Conservation (phyloP, 2,329 filamentous ascomycete genomes). For the Diaporthe sp. region DNA sequence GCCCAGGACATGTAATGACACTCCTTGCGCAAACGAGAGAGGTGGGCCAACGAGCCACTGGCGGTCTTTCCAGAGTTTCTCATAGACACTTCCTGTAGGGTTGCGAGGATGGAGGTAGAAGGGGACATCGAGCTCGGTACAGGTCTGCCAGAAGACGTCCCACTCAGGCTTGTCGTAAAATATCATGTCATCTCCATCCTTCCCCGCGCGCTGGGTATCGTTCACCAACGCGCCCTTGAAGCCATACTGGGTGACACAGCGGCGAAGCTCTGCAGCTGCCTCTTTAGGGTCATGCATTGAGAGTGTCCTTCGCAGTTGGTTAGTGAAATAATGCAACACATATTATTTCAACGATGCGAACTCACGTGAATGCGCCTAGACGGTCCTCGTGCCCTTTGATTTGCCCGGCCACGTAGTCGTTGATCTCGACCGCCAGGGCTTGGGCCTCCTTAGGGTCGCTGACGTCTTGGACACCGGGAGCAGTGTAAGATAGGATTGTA, state of each 20-base stretch:
- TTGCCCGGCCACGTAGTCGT: slow-evolving; percentile 51
- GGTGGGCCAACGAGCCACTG: slow-evolving; percentile 71
- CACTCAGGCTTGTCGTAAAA: slow-evolving; percentile 73
- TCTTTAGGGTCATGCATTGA: slow-evolving; percentile 64
- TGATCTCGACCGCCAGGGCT: slow-evolving; percentile 53
- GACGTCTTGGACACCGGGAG: slow-evolving; percentile 59
- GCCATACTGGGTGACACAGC: slow-evolving; percentile 65
- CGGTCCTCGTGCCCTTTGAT: slow-evolving; percentile 52
- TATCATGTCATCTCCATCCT: slow-evolving; percentile 68
- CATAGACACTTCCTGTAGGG: slow-evolving; percentile 56
- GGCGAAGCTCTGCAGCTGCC: slow-evolving; percentile 59
- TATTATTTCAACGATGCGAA: neutral
- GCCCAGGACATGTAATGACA: slow-evolving; percentile 67
- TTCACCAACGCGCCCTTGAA: slow-evolving; percentile 73
- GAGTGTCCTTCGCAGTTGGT: slow-evolving; percentile 36
- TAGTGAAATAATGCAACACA: neutral
- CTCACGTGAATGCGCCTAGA: slow-evolving; percentile 58
- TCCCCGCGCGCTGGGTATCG: slow-evolving; percentile 69
- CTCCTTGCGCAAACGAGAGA: slow-evolving; percentile 67
- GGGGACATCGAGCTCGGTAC: slow-evolving; percentile 69
- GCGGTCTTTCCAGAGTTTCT: slow-evolving; percentile 60
- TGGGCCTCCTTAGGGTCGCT: slow-evolving; percentile 54
- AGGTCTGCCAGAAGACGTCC: slow-evolving; percentile 70
- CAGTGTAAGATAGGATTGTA: slow-evolving; percentile 54
- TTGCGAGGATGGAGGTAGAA: slow-evolving; percentile 72